phyloP scores from a whole-genome alignment of 139 green algal genomes.

The Chlamydomonas incerta region DNA sequence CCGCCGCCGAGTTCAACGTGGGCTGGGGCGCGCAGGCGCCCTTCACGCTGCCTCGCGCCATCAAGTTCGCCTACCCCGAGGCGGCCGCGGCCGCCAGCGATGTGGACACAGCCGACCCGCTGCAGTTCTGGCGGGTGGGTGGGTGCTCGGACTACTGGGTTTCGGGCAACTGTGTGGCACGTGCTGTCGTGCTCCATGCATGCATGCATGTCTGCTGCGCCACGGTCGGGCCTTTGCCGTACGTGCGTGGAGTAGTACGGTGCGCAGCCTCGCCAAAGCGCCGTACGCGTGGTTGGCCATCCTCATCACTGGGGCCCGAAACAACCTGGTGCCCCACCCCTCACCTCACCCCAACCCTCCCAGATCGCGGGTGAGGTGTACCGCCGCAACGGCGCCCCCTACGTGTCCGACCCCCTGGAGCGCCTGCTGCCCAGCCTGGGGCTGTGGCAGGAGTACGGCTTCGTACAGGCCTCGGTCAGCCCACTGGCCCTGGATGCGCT shows the following conservation, averaged over 20 bases:
- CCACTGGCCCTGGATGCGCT: neutral
- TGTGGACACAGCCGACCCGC: neutral
- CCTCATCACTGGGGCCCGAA: too few relatives aligned
- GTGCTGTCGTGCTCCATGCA: too few relatives aligned
- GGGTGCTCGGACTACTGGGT: too few relatives aligned
- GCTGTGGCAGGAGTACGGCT: conserved; percentile 4
- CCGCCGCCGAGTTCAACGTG: neutral
- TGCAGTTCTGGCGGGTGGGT: neutral
- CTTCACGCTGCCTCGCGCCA: neutral
- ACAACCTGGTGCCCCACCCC: too few relatives aligned
- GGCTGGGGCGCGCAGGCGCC: neutral
- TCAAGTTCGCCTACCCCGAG: neutral
- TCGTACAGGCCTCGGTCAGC: neutral
- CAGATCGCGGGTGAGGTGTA: conserved; percentile 9
- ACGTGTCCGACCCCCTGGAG: neutral
- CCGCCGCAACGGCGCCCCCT: conserved; percentile 6
- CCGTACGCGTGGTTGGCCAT: too few relatives aligned
- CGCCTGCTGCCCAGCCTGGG: neutral
- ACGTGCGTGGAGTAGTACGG: neutral
- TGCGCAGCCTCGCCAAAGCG: too few relatives aligned
- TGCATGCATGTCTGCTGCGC: too few relatives aligned
- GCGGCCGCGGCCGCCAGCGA: neutral
- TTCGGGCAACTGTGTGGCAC: too few relatives aligned
- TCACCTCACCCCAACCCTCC: too few relatives aligned
- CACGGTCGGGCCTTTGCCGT: neutral